Evolutionary conservation across 495 filamentous ascomycete genomes (phyloP), one percentile per base, ranked within the genome.

Genomic region (Annulohypoxylon stygium): DNA sequence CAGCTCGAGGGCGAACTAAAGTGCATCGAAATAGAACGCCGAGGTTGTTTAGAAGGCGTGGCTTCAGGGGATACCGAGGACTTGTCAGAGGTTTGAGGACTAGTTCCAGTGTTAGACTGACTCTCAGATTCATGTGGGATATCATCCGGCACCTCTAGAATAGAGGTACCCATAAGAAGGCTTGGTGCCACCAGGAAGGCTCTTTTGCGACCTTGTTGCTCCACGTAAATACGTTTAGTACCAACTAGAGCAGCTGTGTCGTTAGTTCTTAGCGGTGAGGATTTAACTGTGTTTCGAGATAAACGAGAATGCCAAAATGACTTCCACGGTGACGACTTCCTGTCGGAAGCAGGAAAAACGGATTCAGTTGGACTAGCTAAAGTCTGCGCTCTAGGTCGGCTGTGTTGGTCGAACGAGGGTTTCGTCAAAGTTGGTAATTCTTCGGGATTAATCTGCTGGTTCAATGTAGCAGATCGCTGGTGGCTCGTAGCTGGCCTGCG

Each of bases 401-500:
- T 77, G 33, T 76, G 68, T 34, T 74, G 81, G 16, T 83, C 83
- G 34, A 81, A 74, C 3, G 80, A 81, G 30, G 74, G 74, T 36
- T 82, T 79, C 7, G 73, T 74, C 14, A 50, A 67, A 57, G 61
- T 71, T 45, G 53, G 73, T 62, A 70, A 74, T 60, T 36, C 73
- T 71, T 78, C 73, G 37, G 45, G 26, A 25, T 74, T 73, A 43
- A 86, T 81, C 43, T 90, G 85, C 26, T 79, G 75, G 66, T 89
- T 87, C 43, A 93, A 81, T 1, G 90, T 92, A 16, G 90, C 91
- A 2, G 92, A 91, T 66, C 93, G 86, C 79, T 97, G 94, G 81
- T 97, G 91, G 79, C 93, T 97, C 16, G 94, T 97, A 16, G 92
- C 94, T 20, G 94, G 94, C 76, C 93, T 85, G 63, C 92, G 88